Conservation (phyloP, 2,329 filamentous ascomycete genomes). For the Fonsecaea multimorphosa region DNA sequence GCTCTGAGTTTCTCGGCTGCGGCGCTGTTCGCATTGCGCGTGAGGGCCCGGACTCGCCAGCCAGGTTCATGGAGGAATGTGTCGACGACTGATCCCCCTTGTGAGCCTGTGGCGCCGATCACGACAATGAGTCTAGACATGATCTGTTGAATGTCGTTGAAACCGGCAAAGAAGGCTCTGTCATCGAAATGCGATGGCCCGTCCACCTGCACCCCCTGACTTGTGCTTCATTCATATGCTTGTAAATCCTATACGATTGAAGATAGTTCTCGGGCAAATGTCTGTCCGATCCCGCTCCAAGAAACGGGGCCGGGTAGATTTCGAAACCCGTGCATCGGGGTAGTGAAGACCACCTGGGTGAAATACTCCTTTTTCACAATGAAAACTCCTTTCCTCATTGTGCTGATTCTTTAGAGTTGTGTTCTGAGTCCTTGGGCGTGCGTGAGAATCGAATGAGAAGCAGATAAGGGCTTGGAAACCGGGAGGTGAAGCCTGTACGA, state of each 20-base stretch:
- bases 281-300: background rate
- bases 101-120: slow-evolving; percentile 60
- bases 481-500: background rate
- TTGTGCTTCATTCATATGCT: background rate
- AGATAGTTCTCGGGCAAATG: background rate
- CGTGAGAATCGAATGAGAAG: background rate
- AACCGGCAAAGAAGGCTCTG: background rate
- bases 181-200: background rate
- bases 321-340: background rate
- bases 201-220: background rate
- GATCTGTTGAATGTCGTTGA: background rate
- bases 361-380: background rate
- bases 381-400: no score
- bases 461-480: background rate
- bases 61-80: slow-evolving; percentile 40
- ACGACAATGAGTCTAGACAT: slow-evolving; percentile 49
- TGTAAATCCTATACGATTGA: no score
- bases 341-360: background rate
- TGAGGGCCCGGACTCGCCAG: slow-evolving; percentile 46
- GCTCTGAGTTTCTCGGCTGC: slow-evolving; percentile 37
- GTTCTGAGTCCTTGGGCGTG: no score
- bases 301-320: background rate
- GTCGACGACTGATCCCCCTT: slow-evolving; percentile 48
- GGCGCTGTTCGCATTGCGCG: slow-evolving; percentile 41
- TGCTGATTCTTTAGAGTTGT: no score